Base-by-base conservation (phyloP, 2,329 filamentous ascomycete species). In the Diplodia seriata region DNA sequence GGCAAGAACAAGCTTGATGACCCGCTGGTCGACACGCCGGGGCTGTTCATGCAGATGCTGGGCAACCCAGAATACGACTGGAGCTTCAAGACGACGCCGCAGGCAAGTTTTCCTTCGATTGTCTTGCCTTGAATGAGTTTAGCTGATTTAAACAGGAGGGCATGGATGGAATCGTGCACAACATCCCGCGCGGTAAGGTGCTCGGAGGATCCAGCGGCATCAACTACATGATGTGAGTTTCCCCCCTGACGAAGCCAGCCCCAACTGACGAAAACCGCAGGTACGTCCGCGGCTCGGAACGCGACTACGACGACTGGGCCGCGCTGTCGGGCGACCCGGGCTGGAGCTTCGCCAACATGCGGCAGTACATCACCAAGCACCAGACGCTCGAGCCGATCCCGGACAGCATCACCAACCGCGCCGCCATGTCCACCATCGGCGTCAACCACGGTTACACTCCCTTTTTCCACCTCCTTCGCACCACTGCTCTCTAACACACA, bases 301-400 rank as follows among this genome's bases (percentile, higher is more conserved):
- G 33, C 53, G 70, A 71, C 23, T 68, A 69, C 29, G 69, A 70
- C 15, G 64, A 67, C 26, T 72, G 71, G 71, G 67, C 57, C 11
- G 15, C 51, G 18, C 36, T 69, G 23, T 43, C 57, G 4, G 18
- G 18, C 26, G 40, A 49, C 6, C 40, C 40, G 18, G 43, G 71
- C 77, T 87, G 84, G 78, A 79, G 78, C 68, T 84, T 82, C 66
- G 74, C 83, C 5, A 78, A 79, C 12, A 77, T 85, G 31, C 75
- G 82, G 20, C 81, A 81, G 1, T 87, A 82, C 73, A 75, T 78
- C 72, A 73, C 75, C 56, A 79, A 78, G 72, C 78, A 79, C 64
- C 77, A 79, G 67, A 78, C 74, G 7, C 72, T 79, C 11, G 76
- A 79, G 64, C 73, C 73, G 1, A 74, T 77, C 51, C 72, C 72